Conservation (phyloP, 148 eudicot species). For the Persicaria tinctoria region DNA sequence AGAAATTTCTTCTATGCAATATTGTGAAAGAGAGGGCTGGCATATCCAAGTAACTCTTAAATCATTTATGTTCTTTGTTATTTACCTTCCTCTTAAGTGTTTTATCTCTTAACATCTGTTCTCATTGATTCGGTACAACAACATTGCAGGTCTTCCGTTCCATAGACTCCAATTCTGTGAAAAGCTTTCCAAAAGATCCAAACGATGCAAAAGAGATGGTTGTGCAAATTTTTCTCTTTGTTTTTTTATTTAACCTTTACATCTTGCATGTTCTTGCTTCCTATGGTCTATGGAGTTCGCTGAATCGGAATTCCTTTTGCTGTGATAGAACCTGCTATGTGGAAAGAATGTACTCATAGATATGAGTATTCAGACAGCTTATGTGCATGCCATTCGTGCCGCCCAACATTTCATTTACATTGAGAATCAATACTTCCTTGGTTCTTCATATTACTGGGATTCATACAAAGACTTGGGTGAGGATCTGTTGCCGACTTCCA, state of each 20-base stretch:
- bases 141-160: conserved; percentile 73
- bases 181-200: conserved; percentile 80
- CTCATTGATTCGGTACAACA: not conserved
- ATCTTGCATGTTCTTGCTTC: not conserved
- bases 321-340: conserved; percentile 70
- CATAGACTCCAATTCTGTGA: conserved; percentile 86
- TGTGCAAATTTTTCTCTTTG: not conserved
- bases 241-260: not conserved
- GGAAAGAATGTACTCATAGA: conserved; percentile 94
- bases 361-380: conserved; percentile 97
- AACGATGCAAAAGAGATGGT: conserved; percentile 75
- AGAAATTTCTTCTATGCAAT: conserved; percentile 35
- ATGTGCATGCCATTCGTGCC: conserved; percentile 82
- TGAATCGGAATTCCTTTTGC: not conserved
- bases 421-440: conserved; percentile 95
- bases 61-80: not conserved
- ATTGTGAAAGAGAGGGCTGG: conserved; percentile 53
- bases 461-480: conserved; percentile 41
- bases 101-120: not conserved
- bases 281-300: not conserved
- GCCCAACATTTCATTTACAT: conserved; percentile 93
- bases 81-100: not conserved
- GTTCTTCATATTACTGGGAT: conserved; percentile 85
- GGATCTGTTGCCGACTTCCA: not conserved
- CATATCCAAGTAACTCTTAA: conserved; percentile 68